Evolutionary conservation across 768 basidiomycete genomes (phyloP).

Genomic region (Tricholoma sp.): DNA sequence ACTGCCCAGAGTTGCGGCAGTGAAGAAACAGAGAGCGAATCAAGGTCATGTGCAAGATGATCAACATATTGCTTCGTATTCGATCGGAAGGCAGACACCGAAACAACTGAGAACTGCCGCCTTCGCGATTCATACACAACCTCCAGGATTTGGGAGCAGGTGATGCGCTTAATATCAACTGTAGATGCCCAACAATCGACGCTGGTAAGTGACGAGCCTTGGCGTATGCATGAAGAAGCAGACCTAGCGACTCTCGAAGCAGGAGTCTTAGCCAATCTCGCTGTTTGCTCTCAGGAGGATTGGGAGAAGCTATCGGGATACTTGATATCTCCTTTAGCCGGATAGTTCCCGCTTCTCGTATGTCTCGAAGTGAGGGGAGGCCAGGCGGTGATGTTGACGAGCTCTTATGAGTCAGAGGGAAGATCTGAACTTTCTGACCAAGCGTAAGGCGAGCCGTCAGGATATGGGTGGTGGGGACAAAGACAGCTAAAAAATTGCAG

Average conservation of each 20-base stretch:
- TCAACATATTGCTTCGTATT: slow-evolving; percentile 16
- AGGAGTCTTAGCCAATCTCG: slow-evolving; percentile 66
- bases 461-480: slow-evolving; percentile 50
- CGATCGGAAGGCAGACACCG: slow-evolving; percentile 31
- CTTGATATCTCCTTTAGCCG: slow-evolving; percentile 44
- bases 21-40: slow-evolving; percentile 39
- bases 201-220: slow-evolving; percentile 1
- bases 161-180: slow-evolving; percentile 75
- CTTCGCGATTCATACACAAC: slow-evolving; percentile 55
- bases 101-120: slow-evolving; percentile 53
- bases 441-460: slow-evolving; percentile 55
- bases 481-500: slow-evolving; percentile 38
- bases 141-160: slow-evolving; percentile 53
- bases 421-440: slow-evolving; percentile 44
- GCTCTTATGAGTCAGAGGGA: slow-evolving; percentile 38
- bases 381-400: slow-evolving; percentile 34
- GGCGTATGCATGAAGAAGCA: slow-evolving; percentile 16
- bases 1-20: slow-evolving; percentile 49
- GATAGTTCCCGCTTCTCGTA: slow-evolving; percentile 48
- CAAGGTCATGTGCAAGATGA: slow-evolving; percentile 36
- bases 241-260: slow-evolving; percentile 66
- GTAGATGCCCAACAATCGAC: slow-evolving; percentile 9
- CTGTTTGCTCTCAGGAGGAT: slow-evolving; percentile 28
- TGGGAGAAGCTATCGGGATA: slow-evolving; percentile 10
- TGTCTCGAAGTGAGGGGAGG: slow-evolving; percentile 45